phyloP scores from a whole-genome alignment of 2,329 filamentous ascomycete genomes.

The Dryadomyces sulphureus region DNA sequence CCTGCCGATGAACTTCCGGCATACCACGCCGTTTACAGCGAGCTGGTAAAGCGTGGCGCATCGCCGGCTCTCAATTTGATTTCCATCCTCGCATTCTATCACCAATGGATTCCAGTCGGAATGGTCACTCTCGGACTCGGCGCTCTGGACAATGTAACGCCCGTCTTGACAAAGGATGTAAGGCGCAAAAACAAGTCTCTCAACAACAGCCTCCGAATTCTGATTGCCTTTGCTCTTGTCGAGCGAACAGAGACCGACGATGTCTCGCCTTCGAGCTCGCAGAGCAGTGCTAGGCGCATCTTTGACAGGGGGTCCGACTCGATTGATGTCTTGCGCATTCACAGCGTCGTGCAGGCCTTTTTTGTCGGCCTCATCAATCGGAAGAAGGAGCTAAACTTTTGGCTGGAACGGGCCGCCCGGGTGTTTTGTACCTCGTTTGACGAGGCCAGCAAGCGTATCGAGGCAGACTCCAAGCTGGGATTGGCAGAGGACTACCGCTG shows the following conservation, averaged over 20 bases:
- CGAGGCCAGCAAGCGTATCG: conserved; percentile 27
- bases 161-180: conserved; percentile 27
- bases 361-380: conserved; percentile 31
- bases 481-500: conserved; percentile 37
- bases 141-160: conserved; percentile 28
- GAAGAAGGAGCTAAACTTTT: conserved; percentile 26
- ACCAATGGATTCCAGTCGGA: conserved; percentile 50
- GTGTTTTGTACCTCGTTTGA: conserved; percentile 36
- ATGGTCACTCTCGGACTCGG: conserved; percentile 42
- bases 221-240: conserved; percentile 37
- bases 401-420: conserved; percentile 31
- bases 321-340: conserved; percentile 34
- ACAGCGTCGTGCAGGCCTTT: conserved; percentile 37
- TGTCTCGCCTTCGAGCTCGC: conserved; percentile 24
- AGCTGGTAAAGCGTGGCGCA: conserved; percentile 30
- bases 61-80: conserved; percentile 48
- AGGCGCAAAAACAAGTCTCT: conserved; percentile 21
- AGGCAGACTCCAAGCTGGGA: conserved; percentile 24
- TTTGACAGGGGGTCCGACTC: conserved; percentile 27
- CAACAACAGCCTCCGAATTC: conserved; percentile 32
- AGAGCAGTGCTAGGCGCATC: conserved; percentile 20
- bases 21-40: conserved; percentile 31
- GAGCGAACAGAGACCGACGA: conserved; percentile 32
- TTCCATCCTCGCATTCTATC: conserved; percentile 49
- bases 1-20: conserved; percentile 34